Conservation (phyloP, 306 rosid genomes). For the Casuarina equisetifolia region DNA sequence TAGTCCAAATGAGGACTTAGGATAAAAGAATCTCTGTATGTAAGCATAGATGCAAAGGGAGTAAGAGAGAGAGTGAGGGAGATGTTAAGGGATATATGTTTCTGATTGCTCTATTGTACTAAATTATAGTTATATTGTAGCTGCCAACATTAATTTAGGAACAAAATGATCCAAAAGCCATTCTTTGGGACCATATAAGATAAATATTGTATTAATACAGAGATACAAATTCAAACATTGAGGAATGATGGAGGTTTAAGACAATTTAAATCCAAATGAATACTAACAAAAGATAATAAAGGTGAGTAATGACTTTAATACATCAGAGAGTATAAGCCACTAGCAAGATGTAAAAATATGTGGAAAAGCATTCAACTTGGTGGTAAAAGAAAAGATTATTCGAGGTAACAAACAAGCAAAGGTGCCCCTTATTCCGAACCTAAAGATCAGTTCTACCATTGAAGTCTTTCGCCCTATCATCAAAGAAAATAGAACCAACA, state of each 20-base stretch:
- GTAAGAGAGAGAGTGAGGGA: neutral
- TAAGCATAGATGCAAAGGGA: too few relatives aligned
- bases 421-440: constrained; percentile 69
- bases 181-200: neutral
- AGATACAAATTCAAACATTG: neutral
- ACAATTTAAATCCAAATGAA: neutral
- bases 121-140: too few relatives aligned
- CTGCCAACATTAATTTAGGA: too few relatives aligned
- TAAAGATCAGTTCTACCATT: constrained; percentile 38
- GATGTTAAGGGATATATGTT: too few relatives aligned
- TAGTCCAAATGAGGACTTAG: too few relatives aligned
- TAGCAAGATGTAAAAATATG: constrained; percentile 1
- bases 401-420: constrained; percentile 72
- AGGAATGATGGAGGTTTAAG: neutral
- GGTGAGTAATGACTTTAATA: neutral
- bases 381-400: constrained; percentile 89
- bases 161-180: too few relatives aligned
- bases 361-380: constrained; percentile 60
- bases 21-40: too few relatives aligned
- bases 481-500: constrained; percentile 28
- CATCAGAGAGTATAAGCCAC: constrained; percentile 2
- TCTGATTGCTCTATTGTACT: too few relatives aligned
- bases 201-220: too few relatives aligned
- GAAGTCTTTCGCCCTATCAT: constrained; percentile 21
- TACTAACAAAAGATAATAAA: neutral